phyloP scores from a whole-genome alignment of 129 eudicot species.

The Logfia minima region DNA sequence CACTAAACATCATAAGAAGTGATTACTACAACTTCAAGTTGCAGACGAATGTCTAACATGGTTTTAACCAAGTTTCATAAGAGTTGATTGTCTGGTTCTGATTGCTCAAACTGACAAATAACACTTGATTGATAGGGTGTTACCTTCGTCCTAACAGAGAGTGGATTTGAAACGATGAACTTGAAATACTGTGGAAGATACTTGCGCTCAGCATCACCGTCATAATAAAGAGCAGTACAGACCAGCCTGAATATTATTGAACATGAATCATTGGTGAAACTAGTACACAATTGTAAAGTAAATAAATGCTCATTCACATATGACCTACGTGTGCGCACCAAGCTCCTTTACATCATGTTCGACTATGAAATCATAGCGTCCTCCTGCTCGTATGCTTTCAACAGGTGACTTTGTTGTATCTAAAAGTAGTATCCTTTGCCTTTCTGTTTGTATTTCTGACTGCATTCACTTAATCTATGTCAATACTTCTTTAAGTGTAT shows the following conservation, averaged over 20 bases:
- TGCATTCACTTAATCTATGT: constrained; percentile 34
- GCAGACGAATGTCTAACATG: background rate
- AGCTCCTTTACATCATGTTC: constrained; percentile 98
- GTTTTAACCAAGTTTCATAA: background rate
- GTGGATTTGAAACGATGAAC: constrained; percentile 94
- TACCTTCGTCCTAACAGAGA: constrained; percentile 97
- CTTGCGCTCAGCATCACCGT: constrained; percentile 82
- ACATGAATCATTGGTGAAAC: too few relatives aligned
- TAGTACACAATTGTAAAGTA: too few relatives aligned
- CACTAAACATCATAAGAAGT: background rate
- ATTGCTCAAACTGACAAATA: background rate
- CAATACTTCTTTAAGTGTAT: background rate
- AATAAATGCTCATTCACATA: background rate
- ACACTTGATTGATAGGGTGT: background rate
- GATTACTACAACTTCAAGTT: background rate
- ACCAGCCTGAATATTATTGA: constrained; percentile 56
- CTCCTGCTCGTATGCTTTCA: constrained; percentile 92
- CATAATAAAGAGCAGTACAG: constrained; percentile 85
- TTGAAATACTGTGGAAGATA: constrained; percentile 98
- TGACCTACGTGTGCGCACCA: constrained; percentile 94
- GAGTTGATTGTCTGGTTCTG: background rate
- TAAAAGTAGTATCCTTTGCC: constrained; percentile 83
- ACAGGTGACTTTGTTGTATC: constrained; percentile 95
- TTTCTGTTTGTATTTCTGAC: constrained; percentile 99
- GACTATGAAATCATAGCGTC: constrained; percentile 93